Evolutionary conservation across 73 alveolate genomes (phyloP), one percentile per base, ranked within the genome.

Genomic region (Uronychia setigera): DNA sequence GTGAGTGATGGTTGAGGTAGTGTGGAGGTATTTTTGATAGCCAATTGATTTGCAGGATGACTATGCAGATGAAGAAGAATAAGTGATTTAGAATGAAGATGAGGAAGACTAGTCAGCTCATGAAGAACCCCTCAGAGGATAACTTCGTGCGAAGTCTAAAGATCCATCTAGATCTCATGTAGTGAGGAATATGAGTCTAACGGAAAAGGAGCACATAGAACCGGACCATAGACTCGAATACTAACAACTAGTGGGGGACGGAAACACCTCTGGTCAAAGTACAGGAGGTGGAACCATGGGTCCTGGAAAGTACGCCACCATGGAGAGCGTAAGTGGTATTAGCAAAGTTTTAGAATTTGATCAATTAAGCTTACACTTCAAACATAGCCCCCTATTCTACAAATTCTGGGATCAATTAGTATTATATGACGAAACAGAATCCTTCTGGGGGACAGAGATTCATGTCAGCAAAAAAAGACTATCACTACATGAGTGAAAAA

Each of bases 1-100:
- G 67, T 46, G 67, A 46, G 67, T 46, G 67, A 46, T 46, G 67
- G 67, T 46, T 46, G 67, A 46, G 67, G 67, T 46, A 46, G 67
- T 46, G 67, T 46, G 67, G 67, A 46, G 67, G 67, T 5, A 46
- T 11, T 46, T 5, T 5, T 5, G 67, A 46, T n/a, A n/a, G n/a
- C n/a, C n/a, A 19, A 11, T 11, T 46, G 67, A 46, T 11, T 46
- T 46, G n/a, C 67, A 19, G 5, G n/a, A 11, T 5, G 67, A 46
- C 5, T 46, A 46, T 11, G 67, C 5, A 5, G 19, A 11, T 19
- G 67, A 46, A 46, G 67, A 46, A 46, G 67, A 11, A 46, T 11
- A 19, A 11, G n/a, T 46, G 5, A 11, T 19, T 11, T 46, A 5
- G 19, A 46, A 19, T 19, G 19, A 46, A 19, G 67, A 19, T 46